These are phyloP conservation scores for Fusarium nelsonii DNA, from an alignment of 2,329 filamentous ascomycete genomes.

Conservation along the genomic window DNA sequence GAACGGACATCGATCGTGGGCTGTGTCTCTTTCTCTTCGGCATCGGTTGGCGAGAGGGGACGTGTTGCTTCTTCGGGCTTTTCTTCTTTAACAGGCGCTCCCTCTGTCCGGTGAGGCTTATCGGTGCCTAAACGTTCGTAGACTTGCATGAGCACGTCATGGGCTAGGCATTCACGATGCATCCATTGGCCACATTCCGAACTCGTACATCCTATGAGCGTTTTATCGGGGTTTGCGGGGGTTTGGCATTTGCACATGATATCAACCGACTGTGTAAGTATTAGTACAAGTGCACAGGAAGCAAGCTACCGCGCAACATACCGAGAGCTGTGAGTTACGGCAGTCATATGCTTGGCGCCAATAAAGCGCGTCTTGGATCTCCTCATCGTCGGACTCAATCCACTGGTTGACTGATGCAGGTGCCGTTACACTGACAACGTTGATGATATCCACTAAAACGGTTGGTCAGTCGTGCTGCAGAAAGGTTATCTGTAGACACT, in stretches of 20 bases:
- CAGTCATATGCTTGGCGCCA: constrained; percentile 75
- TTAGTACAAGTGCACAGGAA: constrained; percentile 38
- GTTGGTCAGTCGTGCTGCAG: constrained; percentile 24
- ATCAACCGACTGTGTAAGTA: constrained; percentile 61
- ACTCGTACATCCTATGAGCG: constrained; percentile 69
- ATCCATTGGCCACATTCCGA: constrained; percentile 70
- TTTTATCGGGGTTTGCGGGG: constrained; percentile 72
- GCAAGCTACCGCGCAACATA: constrained; percentile 53
- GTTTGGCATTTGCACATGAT: constrained; percentile 69
- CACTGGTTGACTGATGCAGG: constrained; percentile 73
- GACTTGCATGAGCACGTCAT: constrained; percentile 64
- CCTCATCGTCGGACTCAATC: constrained; percentile 76
- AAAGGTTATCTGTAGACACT: neutral
- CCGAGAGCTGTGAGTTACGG: constrained; percentile 68
- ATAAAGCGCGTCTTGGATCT: constrained; percentile 69
- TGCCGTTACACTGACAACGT: constrained; percentile 76
- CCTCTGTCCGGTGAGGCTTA: constrained; percentile 60
- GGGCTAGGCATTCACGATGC: constrained; percentile 71
- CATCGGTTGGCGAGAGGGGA: constrained; percentile 65
- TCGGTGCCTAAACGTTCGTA: constrained; percentile 64
- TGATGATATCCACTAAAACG: constrained; percentile 75
- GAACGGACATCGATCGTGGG: constrained; percentile 67
- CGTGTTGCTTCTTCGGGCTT: constrained; percentile 52
- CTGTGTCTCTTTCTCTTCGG: constrained; percentile 62
- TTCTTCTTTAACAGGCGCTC: constrained; percentile 56